phyloP scores from a whole-genome alignment of 495 filamentous ascomycete species.

The Penicillium bialowiezense region DNA sequence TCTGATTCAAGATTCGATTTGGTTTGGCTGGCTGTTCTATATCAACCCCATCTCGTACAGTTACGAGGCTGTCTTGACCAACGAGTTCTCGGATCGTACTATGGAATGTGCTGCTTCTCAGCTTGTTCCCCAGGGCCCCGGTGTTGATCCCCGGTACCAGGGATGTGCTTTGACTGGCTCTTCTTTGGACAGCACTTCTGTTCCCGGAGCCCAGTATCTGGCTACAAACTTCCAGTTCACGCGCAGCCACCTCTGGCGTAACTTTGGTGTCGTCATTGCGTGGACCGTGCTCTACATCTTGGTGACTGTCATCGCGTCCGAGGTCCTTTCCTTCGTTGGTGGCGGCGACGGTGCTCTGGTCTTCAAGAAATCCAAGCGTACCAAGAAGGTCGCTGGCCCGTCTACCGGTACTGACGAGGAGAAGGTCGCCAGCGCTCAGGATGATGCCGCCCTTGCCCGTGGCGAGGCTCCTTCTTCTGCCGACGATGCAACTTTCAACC shows the following conservation, averaged over 20 bases:
- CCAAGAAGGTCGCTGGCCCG: constrained; percentile 50
- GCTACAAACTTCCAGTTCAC: constrained; percentile 55
- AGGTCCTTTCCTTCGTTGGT: constrained; percentile 50
- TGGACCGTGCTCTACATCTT: constrained; percentile 67
- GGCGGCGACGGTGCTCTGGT: constrained; percentile 58
- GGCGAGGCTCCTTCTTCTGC: constrained; percentile 40
- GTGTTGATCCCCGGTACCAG: constrained; percentile 50
- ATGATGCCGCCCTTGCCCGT: constrained; percentile 43
- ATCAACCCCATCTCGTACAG: constrained; percentile 74
- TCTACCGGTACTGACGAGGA: constrained; percentile 47
- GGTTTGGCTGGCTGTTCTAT: constrained; percentile 78
- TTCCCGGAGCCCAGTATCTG: constrained; percentile 62
- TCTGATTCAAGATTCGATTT: constrained; percentile 62
- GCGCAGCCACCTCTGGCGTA: constrained; percentile 70
- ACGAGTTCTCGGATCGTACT: constrained; percentile 60
- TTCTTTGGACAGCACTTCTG: constrained; percentile 33
- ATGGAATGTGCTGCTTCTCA: constrained; percentile 60
- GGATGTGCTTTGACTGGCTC: constrained; percentile 62
- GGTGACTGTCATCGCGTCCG: constrained; percentile 60
- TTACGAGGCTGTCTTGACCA: constrained; percentile 67
- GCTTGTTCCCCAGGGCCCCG: constrained; percentile 56
- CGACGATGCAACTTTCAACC: constrained; percentile 44
- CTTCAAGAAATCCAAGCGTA: constrained; percentile 64
- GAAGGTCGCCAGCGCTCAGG: constrained; percentile 28
- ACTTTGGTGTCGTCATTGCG: constrained; percentile 72